A percentile compares a stretch with the other conserved stretches of the same genome.
Evolutionary conservation across 208 protist species (phyloP).

Genomic region (Naegleria fowleri): DNA sequence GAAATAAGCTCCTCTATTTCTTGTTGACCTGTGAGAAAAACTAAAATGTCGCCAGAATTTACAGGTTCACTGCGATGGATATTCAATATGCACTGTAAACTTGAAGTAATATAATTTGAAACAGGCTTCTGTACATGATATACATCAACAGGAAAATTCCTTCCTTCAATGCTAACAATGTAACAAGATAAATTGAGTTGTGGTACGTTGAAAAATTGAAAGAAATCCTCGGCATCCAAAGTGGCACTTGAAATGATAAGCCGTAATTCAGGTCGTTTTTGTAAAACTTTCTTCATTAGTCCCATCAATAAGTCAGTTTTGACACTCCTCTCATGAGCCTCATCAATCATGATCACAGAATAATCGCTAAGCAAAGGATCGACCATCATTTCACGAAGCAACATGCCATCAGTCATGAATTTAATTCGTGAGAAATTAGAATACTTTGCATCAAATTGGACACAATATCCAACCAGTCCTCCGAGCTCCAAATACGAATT

Average conservation of each 20-base stretch:
- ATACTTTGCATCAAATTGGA: constrained; percentile 45
- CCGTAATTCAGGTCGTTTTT: constrained; percentile 61
- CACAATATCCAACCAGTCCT: constrained; percentile 42
- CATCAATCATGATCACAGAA: constrained; percentile 55
- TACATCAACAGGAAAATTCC: constrained; percentile 69
- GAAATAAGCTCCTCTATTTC: constrained; percentile 53
- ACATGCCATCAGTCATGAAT: constrained; percentile 74
- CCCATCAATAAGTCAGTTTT: constrained; percentile 46
- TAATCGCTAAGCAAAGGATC: constrained; percentile 59
- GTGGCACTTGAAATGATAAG: constrained; percentile 85
- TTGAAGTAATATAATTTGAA: constrained; percentile 78
- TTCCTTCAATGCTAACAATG: constrained; percentile 53
- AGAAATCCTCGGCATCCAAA: neutral
- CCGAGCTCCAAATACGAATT: constrained; percentile 29
- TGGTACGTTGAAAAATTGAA: neutral
- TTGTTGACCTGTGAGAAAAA: constrained; percentile 66
- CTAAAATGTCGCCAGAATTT: constrained; percentile 53
- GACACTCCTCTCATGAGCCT: constrained; percentile 49
- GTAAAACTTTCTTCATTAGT: constrained; percentile 51
- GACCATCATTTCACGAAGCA: constrained; percentile 63
- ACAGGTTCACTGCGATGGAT: constrained; percentile 65
- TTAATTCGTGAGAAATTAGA: constrained; percentile 52
- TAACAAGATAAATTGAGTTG: neutral
- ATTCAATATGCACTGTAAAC: constrained; percentile 65
- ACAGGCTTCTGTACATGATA: constrained; percentile 78